These are phyloP conservation scores for Thelonectria discophora DNA, from an alignment of 2,329 filamentous ascomycete genomes.

Conservation along the genomic window DNA sequence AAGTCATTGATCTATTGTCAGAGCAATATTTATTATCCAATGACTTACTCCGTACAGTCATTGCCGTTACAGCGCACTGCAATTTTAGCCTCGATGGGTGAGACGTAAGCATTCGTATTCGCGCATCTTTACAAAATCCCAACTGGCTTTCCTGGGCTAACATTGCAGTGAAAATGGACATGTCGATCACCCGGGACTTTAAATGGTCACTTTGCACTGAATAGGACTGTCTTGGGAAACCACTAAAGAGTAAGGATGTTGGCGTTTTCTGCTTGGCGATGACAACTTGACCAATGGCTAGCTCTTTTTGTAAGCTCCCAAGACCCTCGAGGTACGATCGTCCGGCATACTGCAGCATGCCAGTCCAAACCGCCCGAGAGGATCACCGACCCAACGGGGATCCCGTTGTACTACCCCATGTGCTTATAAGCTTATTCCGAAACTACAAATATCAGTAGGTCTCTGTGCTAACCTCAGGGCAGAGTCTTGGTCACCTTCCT, in stretches of 20 bases:
- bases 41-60: too few species aligned
- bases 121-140: too few species aligned
- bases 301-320: neutral
- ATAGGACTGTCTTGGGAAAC: too few species aligned
- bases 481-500: slow-evolving; percentile 37
- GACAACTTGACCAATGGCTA: neutral
- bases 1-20: too few species aligned
- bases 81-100: too few species aligned
- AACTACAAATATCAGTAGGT: neutral
- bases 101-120: too few species aligned
- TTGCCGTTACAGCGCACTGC: too few species aligned
- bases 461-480: neutral
- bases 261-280: neutral
- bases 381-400: neutral
- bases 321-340: neutral
- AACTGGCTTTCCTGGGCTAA: too few species aligned
- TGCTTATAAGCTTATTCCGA: slow-evolving; percentile 20
- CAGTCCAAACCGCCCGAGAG: neutral
- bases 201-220: too few species aligned
- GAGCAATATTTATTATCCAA: too few species aligned
- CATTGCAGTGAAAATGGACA: too few species aligned
- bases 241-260: neutral
- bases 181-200: too few species aligned
- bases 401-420: slow-evolving; percentile 5
- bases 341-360: neutral